phyloP scores from a whole-genome alignment of 768 basidiomycete genomes.

The Harrya chromipes region DNA sequence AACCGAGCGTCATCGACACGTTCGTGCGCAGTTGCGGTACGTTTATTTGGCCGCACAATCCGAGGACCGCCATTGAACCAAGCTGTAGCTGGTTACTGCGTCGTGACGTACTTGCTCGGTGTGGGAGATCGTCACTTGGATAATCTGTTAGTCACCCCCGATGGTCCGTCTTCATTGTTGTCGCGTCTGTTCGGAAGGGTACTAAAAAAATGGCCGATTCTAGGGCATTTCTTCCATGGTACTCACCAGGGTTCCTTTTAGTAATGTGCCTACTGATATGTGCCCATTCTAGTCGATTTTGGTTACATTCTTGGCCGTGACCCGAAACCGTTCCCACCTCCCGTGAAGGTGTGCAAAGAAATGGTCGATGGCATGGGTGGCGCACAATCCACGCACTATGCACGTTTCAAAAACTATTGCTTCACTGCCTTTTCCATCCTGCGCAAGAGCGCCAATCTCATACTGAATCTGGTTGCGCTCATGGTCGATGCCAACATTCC shows the following conservation, averaged over 20 bases:
- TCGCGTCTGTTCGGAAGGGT: background rate
- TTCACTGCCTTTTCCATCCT: constrained; percentile 98
- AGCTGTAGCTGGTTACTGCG: constrained; percentile 88
- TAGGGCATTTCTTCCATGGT: constrained; percentile 97
- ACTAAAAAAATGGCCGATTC: background rate
- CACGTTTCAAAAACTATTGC: constrained; percentile 93
- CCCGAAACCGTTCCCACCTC: constrained; percentile 96
- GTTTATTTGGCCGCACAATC: constrained; percentile 28
- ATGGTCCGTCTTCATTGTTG: constrained; percentile 50
- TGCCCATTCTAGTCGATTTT: constrained; percentile 73
- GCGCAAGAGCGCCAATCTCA: constrained; percentile 95
- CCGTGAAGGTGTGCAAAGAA: constrained; percentile 98
- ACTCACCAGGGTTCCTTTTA: constrained; percentile 12
- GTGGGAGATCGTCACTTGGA: constrained; percentile 97
- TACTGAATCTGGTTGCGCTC: constrained; percentile 91
- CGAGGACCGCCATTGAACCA: constrained; percentile 11
- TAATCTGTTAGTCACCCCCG: constrained; percentile 88
- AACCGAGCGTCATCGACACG: constrained; percentile 91
- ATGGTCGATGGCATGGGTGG: constrained; percentile 99
- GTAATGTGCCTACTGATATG: constrained; percentile 7
- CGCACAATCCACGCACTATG: constrained; percentile 89
- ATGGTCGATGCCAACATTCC: constrained; percentile 99
- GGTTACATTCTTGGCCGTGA: constrained; percentile 97
- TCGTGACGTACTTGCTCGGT: constrained; percentile 92
- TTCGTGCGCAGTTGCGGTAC: constrained; percentile 95